These are phyloP conservation scores for Hippophae gyantsensis DNA, from an alignment of 306 rosid genomes.

Conservation along the genomic window DNA sequence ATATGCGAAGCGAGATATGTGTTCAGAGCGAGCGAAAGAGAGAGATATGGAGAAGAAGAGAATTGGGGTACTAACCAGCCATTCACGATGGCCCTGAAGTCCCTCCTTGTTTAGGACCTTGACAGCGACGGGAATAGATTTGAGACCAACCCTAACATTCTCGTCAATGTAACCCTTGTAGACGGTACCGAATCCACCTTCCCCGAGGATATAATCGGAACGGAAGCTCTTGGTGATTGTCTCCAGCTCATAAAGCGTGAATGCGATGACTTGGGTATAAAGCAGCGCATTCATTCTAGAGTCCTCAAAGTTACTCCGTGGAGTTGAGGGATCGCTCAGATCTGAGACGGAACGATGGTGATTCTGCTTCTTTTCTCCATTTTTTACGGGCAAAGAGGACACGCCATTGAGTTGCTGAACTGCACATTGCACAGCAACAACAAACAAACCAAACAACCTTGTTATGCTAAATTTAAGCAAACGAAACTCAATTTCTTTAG, in stretches of 20 bases:
- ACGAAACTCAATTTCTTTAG: not conserved
- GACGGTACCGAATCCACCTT: slow-evolving; percentile 97
- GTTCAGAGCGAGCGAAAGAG: not conserved
- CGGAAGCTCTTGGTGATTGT: slow-evolving; percentile 96
- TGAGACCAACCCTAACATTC: slow-evolving; percentile 92
- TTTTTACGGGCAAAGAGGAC: slow-evolving; percentile 31
- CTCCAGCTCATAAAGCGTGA: slow-evolving; percentile 86
- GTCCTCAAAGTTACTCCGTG: slow-evolving; percentile 55
- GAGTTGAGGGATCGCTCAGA: slow-evolving; percentile 92
- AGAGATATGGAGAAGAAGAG: not conserved
- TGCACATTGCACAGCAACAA: slow-evolving; percentile 19
- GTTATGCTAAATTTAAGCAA: not conserved
- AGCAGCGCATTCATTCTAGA: slow-evolving; percentile 63
- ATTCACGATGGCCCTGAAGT: slow-evolving; percentile 94
- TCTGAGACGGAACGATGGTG: slow-evolving; percentile 69
- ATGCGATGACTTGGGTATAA: slow-evolving; percentile 81
- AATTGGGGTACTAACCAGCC: slow-evolving; percentile 59
- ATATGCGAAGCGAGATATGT: not conserved
- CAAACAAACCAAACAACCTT: not conserved
- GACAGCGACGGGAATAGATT: slow-evolving; percentile 91
- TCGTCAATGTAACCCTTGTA: slow-evolving; percentile 97
- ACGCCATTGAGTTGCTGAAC: slow-evolving; percentile 67
- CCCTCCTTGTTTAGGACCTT: slow-evolving; percentile 97
- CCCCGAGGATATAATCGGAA: slow-evolving; percentile 83
- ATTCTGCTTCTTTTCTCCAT: slow-evolving; percentile 30